Evolutionary conservation across 352 stramenopile species (phyloP), one percentile per base, ranked within the genome.

Genomic region (Pythium aquatile): DNA sequence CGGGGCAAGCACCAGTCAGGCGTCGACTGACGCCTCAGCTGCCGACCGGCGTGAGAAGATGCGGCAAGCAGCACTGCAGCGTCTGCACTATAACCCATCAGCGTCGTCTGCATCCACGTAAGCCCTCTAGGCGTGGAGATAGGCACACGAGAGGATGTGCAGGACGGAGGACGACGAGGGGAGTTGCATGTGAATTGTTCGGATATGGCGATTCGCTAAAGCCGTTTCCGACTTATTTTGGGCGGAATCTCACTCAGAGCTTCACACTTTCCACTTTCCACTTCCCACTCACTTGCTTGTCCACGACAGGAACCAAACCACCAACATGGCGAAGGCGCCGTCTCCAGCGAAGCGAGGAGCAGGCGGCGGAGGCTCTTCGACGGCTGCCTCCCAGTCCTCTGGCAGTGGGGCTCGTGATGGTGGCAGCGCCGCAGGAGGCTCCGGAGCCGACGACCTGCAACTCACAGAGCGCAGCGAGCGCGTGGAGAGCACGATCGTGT

Each of bases 401-500:
- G 47, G 47, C 26, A 35, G 24, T 35, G 47, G 47, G 11, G 20
- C 26, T 54, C 47, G 47, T n/a, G 47, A 54, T 29, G 56, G 42
- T 44, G n/a, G 40, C 48, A 42, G 44, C 10, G 16, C 13, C 13
- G 16, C 51, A 14, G 51, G 47, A 20, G 58, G 57, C 57, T 8
- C 79, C 4, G 73, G 81, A 13, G 69, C 75, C 16, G 29, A 63
- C 28, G 44, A 63, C 17, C 16, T 56, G 9, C 67, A 60, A 10
- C 58, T 66, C 9, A 70, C 53, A 8, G 65, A 68, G 29, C 69
- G 64, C 11, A 52, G 66, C 11, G 74, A 85, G 55, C 68, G 72
- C 1, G 62, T 87, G 5, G 81, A 93, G 46, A 93, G 80, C 68
- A 86, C 84, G 30, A 75, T 88, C 32, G 75, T 93, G 32, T 90